These are phyloP conservation scores for Bipolaris sorokiniana DNA, from an alignment of 2,329 filamentous ascomycete species.

Conservation along the genomic window DNA sequence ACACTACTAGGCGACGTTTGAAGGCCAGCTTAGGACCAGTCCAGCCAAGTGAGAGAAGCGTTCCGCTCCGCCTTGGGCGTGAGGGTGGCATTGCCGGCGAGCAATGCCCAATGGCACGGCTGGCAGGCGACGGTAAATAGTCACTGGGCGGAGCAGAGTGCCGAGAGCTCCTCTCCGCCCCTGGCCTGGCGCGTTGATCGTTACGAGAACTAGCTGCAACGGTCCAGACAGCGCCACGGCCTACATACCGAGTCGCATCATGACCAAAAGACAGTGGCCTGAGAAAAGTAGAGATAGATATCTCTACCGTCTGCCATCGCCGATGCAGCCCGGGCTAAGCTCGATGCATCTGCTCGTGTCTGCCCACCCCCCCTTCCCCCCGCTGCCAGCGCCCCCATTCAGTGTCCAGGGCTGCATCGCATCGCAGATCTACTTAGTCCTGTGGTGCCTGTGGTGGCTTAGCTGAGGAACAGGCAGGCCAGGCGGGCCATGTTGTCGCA, in stretches of 20 bases:
- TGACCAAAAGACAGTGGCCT: background rate
- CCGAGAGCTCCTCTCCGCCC: conserved; percentile 25
- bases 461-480: background rate
- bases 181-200: conserved; percentile 7
- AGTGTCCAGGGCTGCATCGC: conserved; percentile 8
- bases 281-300: background rate
- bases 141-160: conserved; percentile 10
- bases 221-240: background rate
- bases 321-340: conserved; percentile 5
- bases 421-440: conserved; percentile 20
- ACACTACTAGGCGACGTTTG: background rate
- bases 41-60: background rate
- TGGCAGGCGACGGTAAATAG: background rate
- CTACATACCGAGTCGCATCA: background rate
- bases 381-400: background rate
- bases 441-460: conserved; percentile 10
- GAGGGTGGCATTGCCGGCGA: background rate
- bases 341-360: conserved; percentile 2
- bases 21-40: background rate
- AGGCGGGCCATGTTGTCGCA: background rate
- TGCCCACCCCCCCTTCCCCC: background rate
- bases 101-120: background rate
- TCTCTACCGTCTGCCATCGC: background rate
- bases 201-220: background rate
- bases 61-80: conserved; percentile 9